Base-by-base conservation (phyloP, 192 early-diverging fungal species). In the Tieghemiomyces parasiticus region DNA sequence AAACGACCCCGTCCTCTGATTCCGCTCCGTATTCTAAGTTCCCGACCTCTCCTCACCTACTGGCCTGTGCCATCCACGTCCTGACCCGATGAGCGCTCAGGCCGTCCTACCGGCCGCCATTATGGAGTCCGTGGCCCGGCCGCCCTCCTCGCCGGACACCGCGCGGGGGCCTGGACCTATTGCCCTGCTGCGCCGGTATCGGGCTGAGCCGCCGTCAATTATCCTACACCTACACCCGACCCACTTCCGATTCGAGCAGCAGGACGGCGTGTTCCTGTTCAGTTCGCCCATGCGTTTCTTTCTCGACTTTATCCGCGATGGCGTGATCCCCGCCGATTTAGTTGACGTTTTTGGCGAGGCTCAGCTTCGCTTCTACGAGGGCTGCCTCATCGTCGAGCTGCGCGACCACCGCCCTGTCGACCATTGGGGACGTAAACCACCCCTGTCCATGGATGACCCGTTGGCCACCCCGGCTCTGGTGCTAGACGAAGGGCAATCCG, bases 161-260 rank as follows among this genome's bases (percentile, higher is more conserved):
- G n/a, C n/a, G n/a, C n/a, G n/a, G n/a, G n/a, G n/a, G n/a, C n/a
- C n/a, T n/a, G n/a, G n/a, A n/a, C n/a, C n/a, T n/a, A n/a, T n/a
- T n/a, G n/a, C n/a, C n/a, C 38, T 42, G 16, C 38, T 42, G 38
- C 8, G 16, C 8, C 6, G 16, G 16, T 42, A 42, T 16, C 38
- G 38, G 8, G 38, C 38, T 6, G 6, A 6, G 38, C 38, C 69
- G 53, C 78, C 83, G 4, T 87, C 85, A 2, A 69, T 85, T 34
- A 67, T 69, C 31, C 56, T 87, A 35, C 85, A 85, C 58, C 61
- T 87, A 50, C 82, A 84, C 58, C 71, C 80, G 46, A 81, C 81
- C 28, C 82, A 87, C 70, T 87, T 85, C 64, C 82, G 84, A 52
- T 87, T 87, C 67, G 81, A 84, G 35, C 44, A 59, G 19, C 58